A percentile compares a stretch with the other conserved stretches of the same genome.
These are phyloP conservation scores for Sabuloglossum arenarium DNA, from an alignment of 495 filamentous ascomycete species.

Conservation along the genomic window DNA sequence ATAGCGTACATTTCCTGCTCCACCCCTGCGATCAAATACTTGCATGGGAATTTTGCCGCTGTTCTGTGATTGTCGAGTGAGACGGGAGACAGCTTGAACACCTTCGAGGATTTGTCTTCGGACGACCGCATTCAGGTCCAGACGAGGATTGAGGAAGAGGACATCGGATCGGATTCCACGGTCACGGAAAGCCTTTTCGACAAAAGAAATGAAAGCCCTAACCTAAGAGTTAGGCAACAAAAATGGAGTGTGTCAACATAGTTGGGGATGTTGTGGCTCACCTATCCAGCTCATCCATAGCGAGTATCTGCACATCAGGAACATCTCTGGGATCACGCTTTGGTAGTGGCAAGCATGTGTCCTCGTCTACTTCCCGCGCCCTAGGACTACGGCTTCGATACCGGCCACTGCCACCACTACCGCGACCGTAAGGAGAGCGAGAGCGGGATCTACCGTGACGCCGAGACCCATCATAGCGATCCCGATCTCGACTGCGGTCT, in stretches of 20 bases:
- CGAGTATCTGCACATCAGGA: conserved; percentile 77
- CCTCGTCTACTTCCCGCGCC: conserved; percentile 29
- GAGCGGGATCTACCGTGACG: conserved; percentile 43
- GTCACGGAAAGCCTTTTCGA: conserved; percentile 51
- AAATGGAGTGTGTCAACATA: not conserved
- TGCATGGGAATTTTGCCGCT: conserved; percentile 55
- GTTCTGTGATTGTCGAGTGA: conserved; percentile 44
- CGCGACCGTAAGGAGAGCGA: conserved; percentile 35
- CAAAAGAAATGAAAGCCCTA: conserved; percentile 62
- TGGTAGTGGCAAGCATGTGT: conserved; percentile 47
- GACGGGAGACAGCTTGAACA: conserved; percentile 62
- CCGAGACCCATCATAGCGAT: conserved; percentile 36
- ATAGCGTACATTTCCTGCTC: conserved; percentile 49
- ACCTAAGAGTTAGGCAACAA: not conserved
- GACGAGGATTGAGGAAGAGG: conserved; percentile 55
- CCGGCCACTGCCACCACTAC: conserved; percentile 24
- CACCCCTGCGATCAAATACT: conserved; percentile 62
- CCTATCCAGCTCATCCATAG: conserved; percentile 60
- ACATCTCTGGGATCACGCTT: conserved; percentile 53
- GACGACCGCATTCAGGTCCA: conserved; percentile 55
- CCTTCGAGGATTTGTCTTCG: conserved; percentile 75
- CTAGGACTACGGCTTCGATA: conserved; percentile 53
- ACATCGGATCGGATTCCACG: conserved; percentile 54
- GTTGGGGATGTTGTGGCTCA: conserved; percentile 14
- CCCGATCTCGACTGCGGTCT: conserved; percentile 28